Base-by-base conservation (phyloP, 148 eudicot species). In the Tetragonia tetragonoides region DNA sequence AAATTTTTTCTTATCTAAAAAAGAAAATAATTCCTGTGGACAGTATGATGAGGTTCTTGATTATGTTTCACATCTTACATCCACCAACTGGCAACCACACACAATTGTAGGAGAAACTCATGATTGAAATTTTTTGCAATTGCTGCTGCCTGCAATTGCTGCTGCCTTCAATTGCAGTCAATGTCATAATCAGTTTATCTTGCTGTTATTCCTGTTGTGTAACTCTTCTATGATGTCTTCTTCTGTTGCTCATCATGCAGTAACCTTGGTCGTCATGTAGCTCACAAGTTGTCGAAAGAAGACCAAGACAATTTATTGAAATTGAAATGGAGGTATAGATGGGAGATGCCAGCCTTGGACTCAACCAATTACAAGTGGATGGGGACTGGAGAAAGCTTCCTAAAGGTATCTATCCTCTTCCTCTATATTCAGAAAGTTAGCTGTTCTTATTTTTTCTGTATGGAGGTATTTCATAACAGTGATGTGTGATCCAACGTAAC, bases 291-390 rank as follows among this genome's bases (percentile, higher is more conserved):
- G 77, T 87, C 84, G 38, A 49, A 87, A 75, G 81, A 80, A 41
- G 95, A 93, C 74, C 69, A 80, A 74, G 90, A 87, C 24, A 80
- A 83, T 73, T 81, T 95, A 54, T 72, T 84, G 61, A 79, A 75
- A 80, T 83, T 80, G 57, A 91, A 90, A 82, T 90, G 92, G 95
- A 89, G 80, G 69, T 93, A 90, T 79, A 82, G 78, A 66, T 95
- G 99, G 99, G 86, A 89, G 84, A 79, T 82, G 70, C 93, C 92
- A 63, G 90, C 92, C 70, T 78, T 81, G 76, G 86, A 83, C 76
- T 77, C 81, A 68, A 56, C 85, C 37, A 90, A 80, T 75, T 82
- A 85, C 89, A 83, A 84, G 70, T 95, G 99, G 99, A 83, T 80
- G 66, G 99, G 97, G 65, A 93, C 97, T 8, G 95, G 97, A 72